Conservation (phyloP, 2,329 filamentous ascomycete species). For the Xylariomycetidae sp. region DNA sequence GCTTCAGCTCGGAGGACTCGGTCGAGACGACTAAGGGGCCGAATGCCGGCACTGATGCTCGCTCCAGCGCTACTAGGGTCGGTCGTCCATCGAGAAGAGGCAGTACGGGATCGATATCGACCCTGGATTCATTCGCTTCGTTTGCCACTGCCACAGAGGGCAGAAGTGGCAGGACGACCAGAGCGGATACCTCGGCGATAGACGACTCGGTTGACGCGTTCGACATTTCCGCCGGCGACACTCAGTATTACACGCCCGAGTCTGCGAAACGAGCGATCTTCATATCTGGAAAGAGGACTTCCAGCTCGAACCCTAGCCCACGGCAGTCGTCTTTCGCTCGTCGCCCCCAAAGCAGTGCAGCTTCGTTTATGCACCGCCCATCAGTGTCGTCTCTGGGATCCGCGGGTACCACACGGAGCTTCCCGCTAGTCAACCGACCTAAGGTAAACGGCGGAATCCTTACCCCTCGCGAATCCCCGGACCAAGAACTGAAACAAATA, state of each 20-base stretch:
- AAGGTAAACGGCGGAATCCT: constrained; percentile 40
- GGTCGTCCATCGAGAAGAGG: constrained; percentile 30
- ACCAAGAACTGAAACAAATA: constrained; percentile 41
- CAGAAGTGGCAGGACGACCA: constrained; percentile 19
- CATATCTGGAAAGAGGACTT: constrained; percentile 17
- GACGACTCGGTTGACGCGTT: too few relatives aligned
- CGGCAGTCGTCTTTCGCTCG: constrained; percentile 31
- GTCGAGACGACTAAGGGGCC: constrained; percentile 55
- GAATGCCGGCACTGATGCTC: constrained; percentile 15
- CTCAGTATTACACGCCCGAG: constrained; percentile 29
- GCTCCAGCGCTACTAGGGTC: constrained; percentile 14
- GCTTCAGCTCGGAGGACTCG: constrained; percentile 54
- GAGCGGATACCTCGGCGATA: too few relatives aligned
- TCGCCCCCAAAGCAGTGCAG: constrained; percentile 37
- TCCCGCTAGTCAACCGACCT: constrained; percentile 51
- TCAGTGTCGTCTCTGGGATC: constrained; percentile 54
- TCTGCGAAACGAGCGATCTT: constrained; percentile 23
- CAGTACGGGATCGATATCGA: constrained; percentile 45
- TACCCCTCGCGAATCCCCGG: constrained; percentile 43
- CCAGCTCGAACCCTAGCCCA: constrained; percentile 17
- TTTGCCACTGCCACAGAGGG: constrained; percentile 54
- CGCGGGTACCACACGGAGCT: constrained; percentile 53
- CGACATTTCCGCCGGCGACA: too few relatives aligned
- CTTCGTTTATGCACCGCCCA: constrained; percentile 42
- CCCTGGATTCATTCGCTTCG: constrained; percentile 49